Evolutionary conservation across 371 early-diverging fungal species (phyloP), one percentile per base, ranked within the genome.

Genomic region (Furculomyces boomerangus): DNA sequence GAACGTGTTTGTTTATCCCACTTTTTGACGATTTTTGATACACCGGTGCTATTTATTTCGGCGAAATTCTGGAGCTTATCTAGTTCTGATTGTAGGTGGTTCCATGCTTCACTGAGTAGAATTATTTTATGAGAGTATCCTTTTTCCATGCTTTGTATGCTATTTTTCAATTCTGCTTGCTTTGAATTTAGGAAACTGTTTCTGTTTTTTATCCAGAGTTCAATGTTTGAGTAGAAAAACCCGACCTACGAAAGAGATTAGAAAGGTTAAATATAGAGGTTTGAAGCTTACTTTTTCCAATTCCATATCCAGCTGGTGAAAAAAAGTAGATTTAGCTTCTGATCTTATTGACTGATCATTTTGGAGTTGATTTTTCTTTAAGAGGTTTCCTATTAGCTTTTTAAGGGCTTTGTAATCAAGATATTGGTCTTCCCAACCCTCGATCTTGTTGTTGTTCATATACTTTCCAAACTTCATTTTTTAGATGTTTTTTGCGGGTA

Each of bases 1-100:
- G 89, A 85, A 68, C 90, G 90, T 22, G 88, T 81, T 25, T 93
- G 83, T 70, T 96, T 96, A 73, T 96, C 97, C 90, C 90, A 96
- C 66, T 96, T 96, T 61, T 96, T 96, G 50, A 96, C 66, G 45
- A 96, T 96, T 74, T 96, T 96, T 26, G 91, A 69, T 60, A 96
- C 94, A 0, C 94, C 97, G 22, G 89, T 88, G 29, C 81, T 86
- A 63, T 96, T 96, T 31, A 93, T 74, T 67, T 93, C 91, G 37
- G 94, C 92, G 64, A 88, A 96, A 79, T 86, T 90, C 83, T 90
- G 93, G 31, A 96, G 80, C 62, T 94, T 94, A 55, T 86, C 84
- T 32, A 94, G 68, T 56, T 93, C 97, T 44, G 83, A 83, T 50
- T 90, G 88, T 65, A 90, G 92, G 59, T 87, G 83, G 43, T 76